Conservation (phyloP, 169 alveolate species). For the Eimeria maxima region DNA sequence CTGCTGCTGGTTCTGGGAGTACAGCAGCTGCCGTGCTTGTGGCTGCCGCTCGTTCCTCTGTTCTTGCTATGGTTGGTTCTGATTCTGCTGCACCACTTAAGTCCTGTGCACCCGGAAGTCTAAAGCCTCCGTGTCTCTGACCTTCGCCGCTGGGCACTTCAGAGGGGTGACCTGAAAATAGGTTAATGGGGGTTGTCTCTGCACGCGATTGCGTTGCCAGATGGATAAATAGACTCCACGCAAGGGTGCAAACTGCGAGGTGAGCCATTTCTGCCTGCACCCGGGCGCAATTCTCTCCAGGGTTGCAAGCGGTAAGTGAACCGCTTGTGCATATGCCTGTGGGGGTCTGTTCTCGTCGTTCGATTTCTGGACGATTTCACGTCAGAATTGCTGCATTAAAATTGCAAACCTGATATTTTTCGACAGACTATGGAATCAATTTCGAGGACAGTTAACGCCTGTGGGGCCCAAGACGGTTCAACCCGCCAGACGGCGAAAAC, state of each 20-base stretch:
- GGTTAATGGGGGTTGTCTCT: not conserved
- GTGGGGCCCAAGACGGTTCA: conserved; percentile 2
- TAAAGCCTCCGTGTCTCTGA: not conserved
- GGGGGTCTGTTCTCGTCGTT: not conserved
- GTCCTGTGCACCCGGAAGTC: not conserved
- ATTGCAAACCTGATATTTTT: not conserved
- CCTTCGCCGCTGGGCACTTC: not conserved
- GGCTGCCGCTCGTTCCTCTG: not conserved
- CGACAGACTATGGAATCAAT: not conserved
- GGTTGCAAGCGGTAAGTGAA: not conserved
- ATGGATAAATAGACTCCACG: not conserved
- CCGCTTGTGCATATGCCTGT: not conserved
- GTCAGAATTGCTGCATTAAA: not conserved
- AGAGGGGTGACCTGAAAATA: not conserved
- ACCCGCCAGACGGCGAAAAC: not conserved
- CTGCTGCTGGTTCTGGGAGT: not conserved
- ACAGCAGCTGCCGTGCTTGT: not conserved
- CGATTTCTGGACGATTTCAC: not conserved
- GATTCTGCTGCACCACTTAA: not conserved
- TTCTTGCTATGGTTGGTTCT: not conserved
- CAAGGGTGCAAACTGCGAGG: not conserved
- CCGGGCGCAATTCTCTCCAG: not conserved
- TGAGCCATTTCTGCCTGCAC: not conserved
- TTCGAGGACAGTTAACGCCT: not conserved
- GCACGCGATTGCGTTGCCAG: not conserved